Base-by-base conservation (phyloP, 2,329 filamentous ascomycete genomes). In the Xylaria sp. region DNA sequence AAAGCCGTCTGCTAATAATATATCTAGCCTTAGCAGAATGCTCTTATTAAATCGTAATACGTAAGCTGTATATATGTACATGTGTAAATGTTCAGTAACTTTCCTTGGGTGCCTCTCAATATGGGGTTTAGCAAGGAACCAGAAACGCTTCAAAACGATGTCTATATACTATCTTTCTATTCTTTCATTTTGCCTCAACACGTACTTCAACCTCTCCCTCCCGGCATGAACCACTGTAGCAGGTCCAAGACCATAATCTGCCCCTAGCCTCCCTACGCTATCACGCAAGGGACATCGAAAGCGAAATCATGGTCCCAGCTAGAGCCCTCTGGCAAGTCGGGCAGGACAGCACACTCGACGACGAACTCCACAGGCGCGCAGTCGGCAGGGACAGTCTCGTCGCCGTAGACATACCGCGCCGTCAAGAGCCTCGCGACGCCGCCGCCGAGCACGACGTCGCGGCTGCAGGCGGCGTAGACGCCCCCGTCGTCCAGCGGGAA, bases 331-430 rank as follows among this genome's bases (percentile, higher is more conserved):
- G 64, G 64, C 9, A 66, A 47, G 3, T 66, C 60, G 1, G 53
- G 33, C 11, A 66, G 47, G 29, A 15, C 27, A 4, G 64, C 64
- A 54, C 64, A 66, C 60, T 66, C 64, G 11, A 63, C 59, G 5
- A 62, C 59, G 15, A 66, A 56, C 60, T 66, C 64, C 4, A 66
- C 33, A 1, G 59, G 64, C 31, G 59, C 64, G 42, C 64, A 66
- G 6, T 66, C 60, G 0, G n/a, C 47, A 1, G 64, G 64, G 17
- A 66, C 47, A 1, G 39, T 55, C 64, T 66, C 64, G 15, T 51
- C 36, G 10, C 59, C 64, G 17, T 66, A 66, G 22, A 63, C 60
- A 5, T 63, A 63, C 22, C 64, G 7, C 3, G 54, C 49, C 1
- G 64, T 63, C 17, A 63, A 22, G 33, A 66, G 42, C 13, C 13